Evolutionary conservation across 129 eudicot genomes (phyloP).

Genomic region (Chrysanthemum makinoi): DNA sequence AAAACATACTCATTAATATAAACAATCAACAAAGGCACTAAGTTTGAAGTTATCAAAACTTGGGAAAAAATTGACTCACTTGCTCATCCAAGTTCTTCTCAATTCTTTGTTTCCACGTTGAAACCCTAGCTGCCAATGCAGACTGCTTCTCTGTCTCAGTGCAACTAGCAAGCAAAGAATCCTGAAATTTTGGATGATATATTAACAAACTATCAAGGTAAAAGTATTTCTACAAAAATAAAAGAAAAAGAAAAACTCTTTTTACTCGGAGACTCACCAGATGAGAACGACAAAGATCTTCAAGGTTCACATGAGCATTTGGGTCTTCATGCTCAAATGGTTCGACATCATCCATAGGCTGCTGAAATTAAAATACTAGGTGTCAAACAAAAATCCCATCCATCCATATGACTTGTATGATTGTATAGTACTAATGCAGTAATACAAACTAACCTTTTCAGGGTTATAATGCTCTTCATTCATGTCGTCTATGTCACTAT

Average conservation of each 20-base stretch:
- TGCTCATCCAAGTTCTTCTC: slow-evolving; percentile 89
- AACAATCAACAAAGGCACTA: background rate
- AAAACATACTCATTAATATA: slow-evolving; percentile 1
- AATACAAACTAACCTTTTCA: slow-evolving; percentile 43
- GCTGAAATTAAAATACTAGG: slow-evolving; percentile 32
- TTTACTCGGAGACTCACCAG: slow-evolving; percentile 40
- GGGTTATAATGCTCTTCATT: slow-evolving; percentile 45
- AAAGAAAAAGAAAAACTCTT: background rate
- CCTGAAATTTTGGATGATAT: slow-evolving; percentile 41
- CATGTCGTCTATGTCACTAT: slow-evolving; percentile 66
- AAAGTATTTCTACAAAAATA: background rate
- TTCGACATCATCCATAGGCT: slow-evolving; percentile 40
- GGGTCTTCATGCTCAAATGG: slow-evolving; percentile 50
- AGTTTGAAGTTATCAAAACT: background rate
- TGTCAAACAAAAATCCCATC: slow-evolving; percentile 9
- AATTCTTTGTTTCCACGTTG: slow-evolving; percentile 91
- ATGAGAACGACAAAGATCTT: slow-evolving; percentile 91
- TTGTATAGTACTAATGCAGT: background rate
- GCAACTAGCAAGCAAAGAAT: slow-evolving; percentile 67
- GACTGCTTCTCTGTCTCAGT: slow-evolving; percentile 80
- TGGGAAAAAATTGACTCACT: slow-evolving; percentile 34
- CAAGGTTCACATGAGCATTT: slow-evolving; percentile 62
- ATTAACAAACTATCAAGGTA: background rate
- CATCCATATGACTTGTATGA: background rate
- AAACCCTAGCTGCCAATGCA: slow-evolving; percentile 89